Evolutionary conservation across 495 filamentous ascomycete genomes (phyloP).

Genomic region (Neurospora sp.): DNA sequence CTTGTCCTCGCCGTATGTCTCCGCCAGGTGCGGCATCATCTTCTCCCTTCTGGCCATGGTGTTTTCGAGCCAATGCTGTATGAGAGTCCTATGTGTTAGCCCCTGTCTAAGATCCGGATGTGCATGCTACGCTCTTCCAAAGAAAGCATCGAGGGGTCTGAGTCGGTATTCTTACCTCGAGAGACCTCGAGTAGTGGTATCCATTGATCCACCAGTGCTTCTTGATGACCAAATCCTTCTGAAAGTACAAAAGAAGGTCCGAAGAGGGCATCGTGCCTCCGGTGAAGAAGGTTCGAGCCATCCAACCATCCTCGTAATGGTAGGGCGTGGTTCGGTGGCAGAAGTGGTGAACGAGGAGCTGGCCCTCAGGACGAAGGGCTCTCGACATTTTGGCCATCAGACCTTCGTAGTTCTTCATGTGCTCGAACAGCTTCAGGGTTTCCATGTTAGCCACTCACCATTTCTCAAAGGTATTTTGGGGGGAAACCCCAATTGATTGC

Average conservation of each 20-base stretch:
- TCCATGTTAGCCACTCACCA: neutral
- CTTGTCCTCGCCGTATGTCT: constrained; percentile 49
- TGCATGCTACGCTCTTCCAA: neutral
- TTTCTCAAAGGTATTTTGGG: too few species aligned
- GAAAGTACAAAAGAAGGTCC: constrained; percentile 56
- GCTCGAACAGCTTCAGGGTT: constrained; percentile 46
- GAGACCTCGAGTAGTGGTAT: constrained; percentile 54
- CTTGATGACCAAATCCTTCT: constrained; percentile 45
- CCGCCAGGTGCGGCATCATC: constrained; percentile 48
- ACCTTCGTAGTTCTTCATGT: constrained; percentile 63
- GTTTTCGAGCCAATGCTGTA: constrained; percentile 47
- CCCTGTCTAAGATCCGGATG: neutral
- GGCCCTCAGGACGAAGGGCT: constrained; percentile 46
- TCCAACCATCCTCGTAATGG: constrained; percentile 62
- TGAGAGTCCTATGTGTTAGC: constrained; percentile 7
- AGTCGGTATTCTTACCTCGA: constrained; percentile 37
- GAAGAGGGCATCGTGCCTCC: constrained; percentile 59
- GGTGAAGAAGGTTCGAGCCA: constrained; percentile 59
- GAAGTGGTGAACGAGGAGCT: constrained; percentile 58
- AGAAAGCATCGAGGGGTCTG: neutral
- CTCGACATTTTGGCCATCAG: constrained; percentile 50
- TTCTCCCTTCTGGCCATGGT: constrained; percentile 42
- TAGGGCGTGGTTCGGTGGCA: constrained; percentile 50
- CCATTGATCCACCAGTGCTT: constrained; percentile 59
- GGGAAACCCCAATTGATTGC: neutral